Evolutionary conservation across 139 green algal species (phyloP).

Genomic region (Picochlorum sp.): DNA sequence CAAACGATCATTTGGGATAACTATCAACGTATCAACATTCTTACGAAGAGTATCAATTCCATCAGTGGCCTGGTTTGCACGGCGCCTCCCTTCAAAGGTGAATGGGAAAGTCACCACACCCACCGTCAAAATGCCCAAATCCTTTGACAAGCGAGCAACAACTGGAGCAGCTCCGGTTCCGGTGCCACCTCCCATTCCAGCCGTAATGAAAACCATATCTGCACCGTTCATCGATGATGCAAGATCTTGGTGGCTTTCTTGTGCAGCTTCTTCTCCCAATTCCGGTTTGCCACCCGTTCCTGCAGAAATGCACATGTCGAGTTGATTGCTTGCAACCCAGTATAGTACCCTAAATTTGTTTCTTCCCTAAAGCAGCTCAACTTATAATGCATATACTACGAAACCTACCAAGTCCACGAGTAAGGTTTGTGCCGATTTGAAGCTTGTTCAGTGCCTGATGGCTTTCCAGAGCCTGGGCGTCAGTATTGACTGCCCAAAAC

Average conservation of each 20-base stretch:
- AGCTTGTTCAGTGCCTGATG: constrained; percentile 75
- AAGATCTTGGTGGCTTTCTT: constrained; percentile 77
- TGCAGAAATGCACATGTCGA: no score
- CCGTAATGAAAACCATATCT: constrained; percentile 62
- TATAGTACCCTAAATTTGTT: neutral
- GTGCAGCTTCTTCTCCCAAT: constrained; percentile 77
- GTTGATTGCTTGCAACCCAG: neutral
- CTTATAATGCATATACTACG: no score
- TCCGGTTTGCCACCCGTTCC: constrained; percentile 85
- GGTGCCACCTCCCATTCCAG: constrained; percentile 94
- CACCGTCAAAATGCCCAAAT: constrained; percentile 88
- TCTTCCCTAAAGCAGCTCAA: neutral
- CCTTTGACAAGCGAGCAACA: constrained; percentile 70
- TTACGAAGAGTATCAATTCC: constrained; percentile 65
- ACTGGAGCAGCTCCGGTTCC: constrained; percentile 87
- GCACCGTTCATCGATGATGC: constrained; percentile 36
- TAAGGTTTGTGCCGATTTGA: constrained; percentile 85
- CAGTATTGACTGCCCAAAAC: constrained; percentile 95
- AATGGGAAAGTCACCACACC: constrained; percentile 95
- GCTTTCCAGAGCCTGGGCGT: constrained; percentile 84
- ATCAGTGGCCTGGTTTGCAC: constrained; percentile 50
- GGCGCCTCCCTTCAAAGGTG: constrained; percentile 85
- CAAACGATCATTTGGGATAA: constrained; percentile 94
- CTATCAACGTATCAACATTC: constrained; percentile 93
- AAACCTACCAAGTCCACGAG: constrained; percentile 83